Evolutionary conservation across 495 filamentous ascomycete species (phyloP), one percentile per base, ranked within the genome.

Genomic region (Chaetomium tenue): DNA sequence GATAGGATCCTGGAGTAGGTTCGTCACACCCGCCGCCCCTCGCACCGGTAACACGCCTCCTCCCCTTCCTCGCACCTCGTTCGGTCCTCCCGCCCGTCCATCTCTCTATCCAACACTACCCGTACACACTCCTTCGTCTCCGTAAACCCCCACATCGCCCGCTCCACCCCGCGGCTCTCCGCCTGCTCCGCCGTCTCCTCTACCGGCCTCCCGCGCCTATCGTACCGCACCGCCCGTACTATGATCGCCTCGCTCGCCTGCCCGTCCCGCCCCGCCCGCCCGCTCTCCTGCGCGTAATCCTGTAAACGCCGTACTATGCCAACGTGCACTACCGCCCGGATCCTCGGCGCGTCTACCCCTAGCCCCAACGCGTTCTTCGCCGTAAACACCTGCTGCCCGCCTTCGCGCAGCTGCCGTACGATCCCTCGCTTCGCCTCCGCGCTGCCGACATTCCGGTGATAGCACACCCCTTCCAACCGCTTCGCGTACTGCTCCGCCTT

Each of bases 261-360:
- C 26, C 26, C 26, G 26, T 54, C 51, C 1, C 51, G 51, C 51
- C 51, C 51, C 12, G 51, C 51, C 51, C 51, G 51, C 26, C 51
- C 51, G 26, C 51, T 54, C 51, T 54, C 26, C 26, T 54, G 51
- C 51, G 51, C 51, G 51, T 54, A 54, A 33, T 54, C 51, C 26
- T 15, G 51, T n/a, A 54, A 54, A 4, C 51, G 51, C 13, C 51
- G 51, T 40, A 40, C 39, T 2, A 40, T 40, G 13, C 51, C 51
- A 0, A 33, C 51, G 28, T 54, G 26, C 6, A 54, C 23, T 25
- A 54, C 51, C 22, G 26, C 16, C 51, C 51, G 51, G 26, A 54
- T 33, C 16, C 18, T 13, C 28, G 51, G 26, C 15, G 13, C 51
- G 51, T 54, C 26, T 15, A 54, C 26, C 26, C 51, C 51, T 13